Evolutionary conservation across 495 filamentous ascomycete genomes (phyloP).

Genomic region (Diplogelasinospora grovesii): DNA sequence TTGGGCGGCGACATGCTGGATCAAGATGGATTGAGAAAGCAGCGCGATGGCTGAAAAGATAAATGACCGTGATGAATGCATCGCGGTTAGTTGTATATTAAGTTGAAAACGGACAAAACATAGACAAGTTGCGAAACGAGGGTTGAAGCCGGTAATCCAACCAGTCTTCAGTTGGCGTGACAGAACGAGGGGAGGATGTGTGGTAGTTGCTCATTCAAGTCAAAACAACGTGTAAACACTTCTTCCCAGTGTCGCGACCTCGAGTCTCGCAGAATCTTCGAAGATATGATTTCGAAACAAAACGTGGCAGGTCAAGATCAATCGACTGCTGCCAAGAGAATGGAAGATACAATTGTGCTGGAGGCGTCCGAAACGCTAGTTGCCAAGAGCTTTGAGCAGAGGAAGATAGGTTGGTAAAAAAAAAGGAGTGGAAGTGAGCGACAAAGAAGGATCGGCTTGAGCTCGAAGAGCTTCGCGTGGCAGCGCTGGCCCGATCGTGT

Average conservation of each 20-base stretch:
- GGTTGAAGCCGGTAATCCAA: slow-evolving; percentile 1
- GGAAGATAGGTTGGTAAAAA: slow-evolving; percentile 1
- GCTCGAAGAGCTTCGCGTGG: background rate
- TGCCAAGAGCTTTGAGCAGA: background rate
- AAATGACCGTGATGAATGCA: slow-evolving; percentile 26
- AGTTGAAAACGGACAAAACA: too few species aligned
- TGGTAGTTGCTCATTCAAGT: slow-evolving; percentile 1
- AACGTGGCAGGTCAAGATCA: slow-evolving; percentile 13
- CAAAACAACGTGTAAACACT: slow-evolving; percentile 2
- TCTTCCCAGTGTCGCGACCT: slow-evolving; percentile 1
- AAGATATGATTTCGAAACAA: slow-evolving; percentile 1
- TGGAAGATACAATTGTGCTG: background rate
- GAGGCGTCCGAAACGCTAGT: background rate
- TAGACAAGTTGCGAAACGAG: background rate
- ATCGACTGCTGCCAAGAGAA: slow-evolving; percentile 11
- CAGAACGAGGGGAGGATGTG: too few species aligned
- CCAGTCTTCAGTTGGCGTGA: background rate
- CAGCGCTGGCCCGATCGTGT: background rate
- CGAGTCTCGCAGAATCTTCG: background rate
- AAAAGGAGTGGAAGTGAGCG: background rate
- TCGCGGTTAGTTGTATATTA: slow-evolving; percentile 12
- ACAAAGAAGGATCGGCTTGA: background rate
- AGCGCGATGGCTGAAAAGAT: slow-evolving; percentile 33
- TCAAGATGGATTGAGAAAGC: slow-evolving; percentile 32
- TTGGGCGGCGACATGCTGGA: slow-evolving; percentile 45